phyloP scores from a whole-genome alignment of 306 rosid species.

The Prunus salicina region DNA sequence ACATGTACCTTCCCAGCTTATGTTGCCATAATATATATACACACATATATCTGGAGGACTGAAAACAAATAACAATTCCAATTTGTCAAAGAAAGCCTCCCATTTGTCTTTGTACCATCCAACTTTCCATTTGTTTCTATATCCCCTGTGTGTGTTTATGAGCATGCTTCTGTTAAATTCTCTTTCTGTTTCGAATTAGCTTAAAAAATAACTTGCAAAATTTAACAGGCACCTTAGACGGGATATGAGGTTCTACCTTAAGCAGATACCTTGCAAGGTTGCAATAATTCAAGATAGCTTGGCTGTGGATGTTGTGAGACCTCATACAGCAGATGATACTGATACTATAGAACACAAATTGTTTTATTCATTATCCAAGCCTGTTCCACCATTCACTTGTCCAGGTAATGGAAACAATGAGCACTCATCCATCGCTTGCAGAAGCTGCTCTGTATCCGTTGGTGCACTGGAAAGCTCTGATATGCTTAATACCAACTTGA shows the following conservation, averaged over 20 bases:
- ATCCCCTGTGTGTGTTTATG: not conserved
- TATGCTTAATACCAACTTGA: constrained; percentile 18
- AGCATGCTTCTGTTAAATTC: not conserved
- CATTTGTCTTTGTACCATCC: not conserved
- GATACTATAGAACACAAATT: constrained; percentile 36
- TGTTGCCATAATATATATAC: not conserved
- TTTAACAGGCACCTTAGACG: constrained; percentile 55
- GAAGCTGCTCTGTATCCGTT: constrained; percentile 25
- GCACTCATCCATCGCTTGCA: constrained; percentile 30
- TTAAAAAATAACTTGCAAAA: constrained; percentile 3
- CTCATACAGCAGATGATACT: constrained; percentile 22
- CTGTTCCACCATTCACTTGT: constrained; percentile 33
- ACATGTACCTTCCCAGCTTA: too few relatives aligned
- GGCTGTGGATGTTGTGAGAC: constrained; percentile 41
- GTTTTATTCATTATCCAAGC: constrained; percentile 49
- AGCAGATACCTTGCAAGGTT: constrained; percentile 64
- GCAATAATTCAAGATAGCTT: constrained; percentile 56
- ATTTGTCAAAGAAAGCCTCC: not conserved
- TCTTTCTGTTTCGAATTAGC: not conserved
- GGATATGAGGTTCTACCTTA: constrained; percentile 50
- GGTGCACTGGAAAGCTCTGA: constrained; percentile 33
- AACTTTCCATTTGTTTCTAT: not conserved
- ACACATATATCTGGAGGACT: not conserved
- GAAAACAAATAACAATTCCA: not conserved
- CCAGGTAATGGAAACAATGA: constrained; percentile 32